These are phyloP conservation scores for Chlorella sorokiniana DNA, from an alignment of 139 green algal genomes.

Conservation along the genomic window DNA sequence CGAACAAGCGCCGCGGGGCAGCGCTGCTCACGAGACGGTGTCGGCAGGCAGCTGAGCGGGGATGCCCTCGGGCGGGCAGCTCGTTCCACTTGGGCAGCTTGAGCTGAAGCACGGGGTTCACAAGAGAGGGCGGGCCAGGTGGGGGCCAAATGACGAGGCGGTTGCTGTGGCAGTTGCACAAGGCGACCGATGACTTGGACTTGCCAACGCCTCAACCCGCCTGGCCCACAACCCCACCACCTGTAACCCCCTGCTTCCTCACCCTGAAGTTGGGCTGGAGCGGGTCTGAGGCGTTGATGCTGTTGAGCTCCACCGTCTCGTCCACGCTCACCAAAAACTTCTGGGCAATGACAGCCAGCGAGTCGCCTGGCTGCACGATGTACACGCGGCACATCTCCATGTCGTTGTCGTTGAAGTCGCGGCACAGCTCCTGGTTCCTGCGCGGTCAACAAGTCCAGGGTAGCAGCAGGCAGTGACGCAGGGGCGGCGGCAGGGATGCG, in stretches of 20 bases:
- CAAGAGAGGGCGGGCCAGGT: background rate
- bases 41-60: conserved; percentile 16
- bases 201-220: too few species aligned
- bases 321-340: conserved; percentile 24
- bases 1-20: background rate
- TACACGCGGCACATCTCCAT: conserved; percentile 34
- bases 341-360: conserved; percentile 27
- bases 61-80: conserved; percentile 13
- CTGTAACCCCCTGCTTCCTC: too few species aligned
- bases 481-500: too few species aligned
- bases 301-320: conserved; percentile 19
- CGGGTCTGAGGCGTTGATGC: background rate
- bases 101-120: background rate
- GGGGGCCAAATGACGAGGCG: background rate
- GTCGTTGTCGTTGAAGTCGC: conserved; percentile 35
- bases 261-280: conserved; percentile 18
- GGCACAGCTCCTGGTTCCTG: conserved; percentile 25
- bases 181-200: too few species aligned
- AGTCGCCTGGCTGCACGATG: conserved; percentile 33
- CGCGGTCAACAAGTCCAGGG: background rate
- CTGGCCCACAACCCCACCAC: too few species aligned
- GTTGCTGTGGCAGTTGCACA: background rate
- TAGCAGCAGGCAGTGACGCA: background rate
- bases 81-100: conserved; percentile 30
- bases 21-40: conserved; percentile 10